phyloP scores from a whole-genome alignment of 257 asterid genomes.

The Fraxinus pennsylvanica region DNA sequence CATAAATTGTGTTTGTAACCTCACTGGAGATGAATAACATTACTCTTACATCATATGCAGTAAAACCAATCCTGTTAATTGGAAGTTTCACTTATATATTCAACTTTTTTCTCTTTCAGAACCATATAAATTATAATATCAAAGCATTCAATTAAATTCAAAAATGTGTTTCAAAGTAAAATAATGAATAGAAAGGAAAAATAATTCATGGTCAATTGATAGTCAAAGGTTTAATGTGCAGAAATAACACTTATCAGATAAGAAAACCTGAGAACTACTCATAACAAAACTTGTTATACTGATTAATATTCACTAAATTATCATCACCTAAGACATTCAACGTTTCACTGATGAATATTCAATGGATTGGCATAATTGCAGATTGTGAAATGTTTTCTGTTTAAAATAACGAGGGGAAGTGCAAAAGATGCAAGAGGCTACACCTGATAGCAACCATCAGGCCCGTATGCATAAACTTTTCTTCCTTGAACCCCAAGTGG shows the following conservation, averaged over 20 bases:
- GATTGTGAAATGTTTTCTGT: not conserved
- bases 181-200: too few species aligned
- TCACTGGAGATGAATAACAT: too few species aligned
- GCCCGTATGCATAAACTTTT: constrained; percentile 64
- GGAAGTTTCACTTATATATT: not conserved
- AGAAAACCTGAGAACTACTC: not conserved
- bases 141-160: not conserved
- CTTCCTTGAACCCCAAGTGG: constrained; percentile 95
- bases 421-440: constrained; percentile 2
- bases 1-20: too few species aligned
- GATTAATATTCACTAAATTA: not conserved
- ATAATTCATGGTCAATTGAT: not conserved
- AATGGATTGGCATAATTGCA: not conserved
- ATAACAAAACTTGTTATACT: not conserved
- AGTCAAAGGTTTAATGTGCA: not conserved
- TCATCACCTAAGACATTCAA: not conserved
- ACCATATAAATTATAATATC: not conserved
- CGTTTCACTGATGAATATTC: not conserved
- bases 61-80: not conserved
- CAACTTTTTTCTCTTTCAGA: not conserved
- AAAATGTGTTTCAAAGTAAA: too few species aligned
- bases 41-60: not conserved
- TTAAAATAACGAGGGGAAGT: not conserved
- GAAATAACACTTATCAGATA: not conserved
- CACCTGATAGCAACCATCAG: constrained; percentile 68